Percentiles rank a stretch among this genome's conserved stretches.
phyloP scores from a whole-genome alignment of 169 alveolate species.

The Babesia gibsoni region DNA sequence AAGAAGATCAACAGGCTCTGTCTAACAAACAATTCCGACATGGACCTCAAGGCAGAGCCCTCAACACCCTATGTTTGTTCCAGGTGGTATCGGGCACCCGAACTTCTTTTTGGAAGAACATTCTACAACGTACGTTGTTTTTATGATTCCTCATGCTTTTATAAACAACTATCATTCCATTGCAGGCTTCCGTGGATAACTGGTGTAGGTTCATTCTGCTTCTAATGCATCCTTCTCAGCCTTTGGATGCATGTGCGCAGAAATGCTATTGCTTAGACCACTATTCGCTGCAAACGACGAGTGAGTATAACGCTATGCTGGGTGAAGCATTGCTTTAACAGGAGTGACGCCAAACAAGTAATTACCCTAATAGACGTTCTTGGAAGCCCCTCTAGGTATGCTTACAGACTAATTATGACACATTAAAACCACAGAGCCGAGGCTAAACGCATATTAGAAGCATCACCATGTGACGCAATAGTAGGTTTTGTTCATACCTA shows the following conservation, averaged over 20 bases:
- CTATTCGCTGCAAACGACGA: constrained; percentile 25
- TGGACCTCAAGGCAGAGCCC: constrained; percentile 38
- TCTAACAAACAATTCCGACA: constrained; percentile 56
- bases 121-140: constrained; percentile 56
- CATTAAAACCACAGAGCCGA: constrained; percentile 20
- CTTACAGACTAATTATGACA: neutral
- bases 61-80: constrained; percentile 76
- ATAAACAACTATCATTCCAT: neutral
- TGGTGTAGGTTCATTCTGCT: constrained; percentile 41
- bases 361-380: constrained; percentile 31
- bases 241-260: constrained; percentile 66
- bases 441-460: constrained; percentile 11
- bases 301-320: neutral
- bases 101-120: constrained; percentile 68
- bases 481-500: neutral
- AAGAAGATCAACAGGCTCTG: constrained; percentile 12
- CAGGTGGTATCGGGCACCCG: constrained; percentile 78
- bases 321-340: neutral
- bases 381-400: constrained; percentile 51
- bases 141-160: neutral
- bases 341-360: constrained; percentile 45
- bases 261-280: constrained; percentile 49
- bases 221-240: constrained; percentile 3
- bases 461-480: constrained; percentile 23
- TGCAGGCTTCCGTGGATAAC: constrained; percentile 38